Evolutionary conservation across 805 yeast species (phyloP).

Genomic region (Candida lessepsii): DNA sequence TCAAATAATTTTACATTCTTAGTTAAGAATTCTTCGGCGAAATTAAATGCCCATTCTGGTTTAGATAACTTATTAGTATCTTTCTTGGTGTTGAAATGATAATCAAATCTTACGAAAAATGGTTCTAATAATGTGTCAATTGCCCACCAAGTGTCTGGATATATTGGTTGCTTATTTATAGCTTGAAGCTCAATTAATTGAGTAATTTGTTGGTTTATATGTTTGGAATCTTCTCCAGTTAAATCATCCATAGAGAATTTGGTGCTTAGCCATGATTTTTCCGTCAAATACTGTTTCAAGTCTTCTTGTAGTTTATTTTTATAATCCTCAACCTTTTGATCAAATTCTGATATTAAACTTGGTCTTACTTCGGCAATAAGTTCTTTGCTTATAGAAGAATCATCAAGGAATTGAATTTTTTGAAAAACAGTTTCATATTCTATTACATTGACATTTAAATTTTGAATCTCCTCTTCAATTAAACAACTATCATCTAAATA

Average conservation of each 20-base stretch:
- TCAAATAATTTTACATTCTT: constrained; percentile 42
- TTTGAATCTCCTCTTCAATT: constrained; percentile 4
- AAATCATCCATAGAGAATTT: constrained; percentile 10
- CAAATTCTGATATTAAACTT: constrained; percentile 7
- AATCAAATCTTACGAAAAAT: constrained; percentile 51
- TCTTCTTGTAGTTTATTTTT: constrained; percentile 12
- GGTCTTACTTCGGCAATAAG: constrained; percentile 1
- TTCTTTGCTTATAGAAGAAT: constrained; percentile 5
- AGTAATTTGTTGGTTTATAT: constrained; percentile 12
- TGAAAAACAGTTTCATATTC: constrained; percentile 6
- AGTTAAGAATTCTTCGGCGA: constrained; percentile 42
- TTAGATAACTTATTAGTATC: constrained; percentile 65
- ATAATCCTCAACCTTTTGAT: constrained; percentile 10
- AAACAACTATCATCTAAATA: constrained; percentile 11
- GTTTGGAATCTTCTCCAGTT: not conserved
- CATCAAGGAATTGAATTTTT: constrained; percentile 10
- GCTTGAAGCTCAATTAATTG: constrained; percentile 33
- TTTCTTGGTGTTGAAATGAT: constrained; percentile 54
- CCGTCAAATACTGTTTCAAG: constrained; percentile 15
- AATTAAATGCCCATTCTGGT: constrained; percentile 70
- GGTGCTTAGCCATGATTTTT: constrained; percentile 25
- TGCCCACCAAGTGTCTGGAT: constrained; percentile 49
- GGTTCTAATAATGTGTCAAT: constrained; percentile 46
- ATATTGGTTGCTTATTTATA: constrained; percentile 23
- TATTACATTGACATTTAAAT: not conserved